These are phyloP conservation scores for Trichoderma hamatum DNA, from an alignment of 2,329 filamentous ascomycete species.

Conservation along the genomic window DNA sequence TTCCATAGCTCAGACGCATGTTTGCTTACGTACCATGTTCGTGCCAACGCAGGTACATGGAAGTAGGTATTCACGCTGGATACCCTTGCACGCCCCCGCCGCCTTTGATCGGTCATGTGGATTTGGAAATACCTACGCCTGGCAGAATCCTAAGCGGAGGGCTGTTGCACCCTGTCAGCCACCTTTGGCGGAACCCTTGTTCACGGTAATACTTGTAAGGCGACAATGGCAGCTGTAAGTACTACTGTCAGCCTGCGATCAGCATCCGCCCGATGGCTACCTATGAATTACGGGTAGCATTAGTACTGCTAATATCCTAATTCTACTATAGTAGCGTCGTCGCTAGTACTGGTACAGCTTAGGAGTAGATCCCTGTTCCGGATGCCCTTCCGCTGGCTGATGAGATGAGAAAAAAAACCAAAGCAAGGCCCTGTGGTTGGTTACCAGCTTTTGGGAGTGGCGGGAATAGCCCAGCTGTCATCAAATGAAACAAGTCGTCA, in stretches of 20 bases:
- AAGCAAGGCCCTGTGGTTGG: conserved; percentile 23
- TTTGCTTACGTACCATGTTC: conserved; percentile 3
- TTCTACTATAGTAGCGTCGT: neutral
- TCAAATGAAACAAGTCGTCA: conserved; percentile 13
- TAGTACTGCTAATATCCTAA: neutral
- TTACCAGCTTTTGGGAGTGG: conserved; percentile 21
- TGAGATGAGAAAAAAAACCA: conserved; percentile 3
- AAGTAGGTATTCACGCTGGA: neutral
- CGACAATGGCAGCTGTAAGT: neutral
- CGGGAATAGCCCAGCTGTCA: conserved; percentile 4
- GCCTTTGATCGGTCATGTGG: conserved; percentile 6
- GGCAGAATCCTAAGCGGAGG: conserved; percentile 21
- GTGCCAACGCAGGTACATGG: neutral
- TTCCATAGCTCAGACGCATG: conserved; percentile 3
- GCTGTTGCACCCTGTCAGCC: conserved; percentile 12
- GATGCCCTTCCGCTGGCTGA: conserved; percentile 9
- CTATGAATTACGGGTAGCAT: neutral
- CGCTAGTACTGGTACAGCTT: conserved; percentile 6
- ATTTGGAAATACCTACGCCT: conserved; percentile 25
- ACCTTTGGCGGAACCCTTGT: neutral
- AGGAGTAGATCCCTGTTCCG: conserved; percentile 7
- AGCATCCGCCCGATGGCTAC: neutral
- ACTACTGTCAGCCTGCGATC: conserved; percentile 1
- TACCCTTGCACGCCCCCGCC: neutral
- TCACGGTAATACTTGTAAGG: conserved; percentile 12